These are phyloP conservation scores for Mentha longifolia DNA, from an alignment of 257 asterid species.

Conservation along the genomic window DNA sequence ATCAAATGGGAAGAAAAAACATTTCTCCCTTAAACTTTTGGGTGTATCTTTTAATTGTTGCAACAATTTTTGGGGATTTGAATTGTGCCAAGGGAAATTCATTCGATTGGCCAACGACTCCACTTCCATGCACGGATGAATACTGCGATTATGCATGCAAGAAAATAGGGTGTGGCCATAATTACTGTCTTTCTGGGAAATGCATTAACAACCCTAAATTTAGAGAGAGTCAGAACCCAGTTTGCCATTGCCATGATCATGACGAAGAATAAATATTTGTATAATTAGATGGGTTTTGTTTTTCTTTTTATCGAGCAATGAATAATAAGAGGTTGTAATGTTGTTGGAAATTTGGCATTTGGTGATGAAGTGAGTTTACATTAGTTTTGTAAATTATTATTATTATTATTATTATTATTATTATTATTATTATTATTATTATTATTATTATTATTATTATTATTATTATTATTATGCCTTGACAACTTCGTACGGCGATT, in stretches of 20 bases:
- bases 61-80: not conserved
- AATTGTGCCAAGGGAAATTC: not conserved
- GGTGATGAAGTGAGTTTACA: not conserved
- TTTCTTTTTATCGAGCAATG: not conserved
- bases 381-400: too few species aligned
- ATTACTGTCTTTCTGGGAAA: not conserved
- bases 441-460: too few species aligned
- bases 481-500: too few species aligned
- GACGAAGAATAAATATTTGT: not conserved
- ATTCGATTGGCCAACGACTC: not conserved
- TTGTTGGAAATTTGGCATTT: not conserved
- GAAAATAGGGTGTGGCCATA: not conserved
- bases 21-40: not conserved
- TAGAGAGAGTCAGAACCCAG: not conserved
- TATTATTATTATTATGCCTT: too few species aligned
- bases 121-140: conserved; percentile 24
- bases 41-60: conserved; percentile 14
- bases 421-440: too few species aligned
- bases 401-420: too few species aligned
- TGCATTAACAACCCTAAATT: not conserved
- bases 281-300: too few species aligned
- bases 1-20: not conserved
- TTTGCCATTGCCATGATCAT: not conserved
- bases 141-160: conserved; percentile 3
- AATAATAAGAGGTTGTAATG: not conserved